Evolutionary conservation across 1,284 basidiomycete species (phyloP), one percentile per base, ranked within the genome.

Genomic region (Ceratobasidium sp.): DNA sequence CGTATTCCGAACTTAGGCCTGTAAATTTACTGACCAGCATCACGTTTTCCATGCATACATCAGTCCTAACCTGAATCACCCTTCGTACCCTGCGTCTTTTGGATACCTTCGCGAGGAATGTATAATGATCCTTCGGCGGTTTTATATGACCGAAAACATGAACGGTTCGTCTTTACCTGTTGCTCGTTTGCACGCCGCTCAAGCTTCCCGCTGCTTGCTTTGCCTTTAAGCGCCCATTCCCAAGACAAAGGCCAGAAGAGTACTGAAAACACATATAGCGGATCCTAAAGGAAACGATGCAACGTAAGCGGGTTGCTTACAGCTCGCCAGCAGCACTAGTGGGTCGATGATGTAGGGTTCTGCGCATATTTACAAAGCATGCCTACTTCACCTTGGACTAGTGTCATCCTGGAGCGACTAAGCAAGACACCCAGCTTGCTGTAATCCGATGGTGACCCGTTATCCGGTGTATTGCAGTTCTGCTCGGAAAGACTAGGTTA

Each of bases 61-160:
- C 43, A 43, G 40, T 93, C 91, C 82, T 43, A 92, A 95, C 82
- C 91, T 93, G 34, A 86, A 86, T 32, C 92, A 96, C 82, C 89
- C 92, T 1, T 83, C 90, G 0, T 98, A 96, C 84, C 85, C 86
- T 62, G 95, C 96, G 0, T 87, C 87, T 17, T 93, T 94, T 9
- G 97, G 97, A 0, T 96, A 93, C 82, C 88, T 90, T 78, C 88
- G 97, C 46, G 95, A 98, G 81, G 95, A 98, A 78, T 96, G 97
- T 7, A 99, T 99, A 82, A 93, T 99, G 91, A 88, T 98, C 54
- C 86, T 99, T 25, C 91, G 98, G 9, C 89, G 93, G 46, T 99
- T 99, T 84, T 99, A 99, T 84, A 89, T 99, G 81, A 97, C 95
- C 0, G 96, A 98, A 83, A 99, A 99, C 83, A 87, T 87, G 8